Percentiles rank a stretch among this genome's conserved stretches.
Evolutionary conservation across 768 basidiomycete species (phyloP).

Genomic region (Tylopilus plumbeoviolaceoides): DNA sequence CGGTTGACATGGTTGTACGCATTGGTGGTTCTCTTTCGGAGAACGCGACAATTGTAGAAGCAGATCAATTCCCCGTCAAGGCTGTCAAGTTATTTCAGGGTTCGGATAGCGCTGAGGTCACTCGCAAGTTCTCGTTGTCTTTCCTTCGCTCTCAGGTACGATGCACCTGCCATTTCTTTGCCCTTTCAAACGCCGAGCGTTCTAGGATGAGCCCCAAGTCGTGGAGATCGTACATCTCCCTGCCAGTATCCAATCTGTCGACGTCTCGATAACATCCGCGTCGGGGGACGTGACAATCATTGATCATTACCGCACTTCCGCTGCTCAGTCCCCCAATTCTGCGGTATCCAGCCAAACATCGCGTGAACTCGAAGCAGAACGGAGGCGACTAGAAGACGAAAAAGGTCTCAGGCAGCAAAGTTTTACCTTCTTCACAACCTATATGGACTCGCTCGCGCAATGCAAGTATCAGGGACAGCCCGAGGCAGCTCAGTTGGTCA

Average conservation of each 20-base stretch:
- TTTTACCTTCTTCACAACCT: constrained; percentile 23
- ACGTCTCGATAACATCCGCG: constrained; percentile 11
- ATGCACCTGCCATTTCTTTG: not conserved
- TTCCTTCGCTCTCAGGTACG: constrained; percentile 9
- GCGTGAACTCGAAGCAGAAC: constrained; percentile 9
- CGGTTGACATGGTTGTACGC: constrained; percentile 1
- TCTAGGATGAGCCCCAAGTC: constrained; percentile 14
- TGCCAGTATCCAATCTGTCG: not conserved
- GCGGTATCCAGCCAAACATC: constrained; percentile 1
- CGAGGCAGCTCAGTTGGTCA: constrained; percentile 16
- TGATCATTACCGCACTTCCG: constrained; percentile 10
- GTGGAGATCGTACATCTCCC: constrained; percentile 20
- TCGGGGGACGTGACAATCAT: constrained; percentile 12
- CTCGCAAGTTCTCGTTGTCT: constrained; percentile 18
- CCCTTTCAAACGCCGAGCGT: not conserved
- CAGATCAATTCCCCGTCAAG: constrained; percentile 13
- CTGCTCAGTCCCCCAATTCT: not conserved
- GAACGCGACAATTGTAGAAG: constrained; percentile 6
- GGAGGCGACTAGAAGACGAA: constrained; percentile 15
- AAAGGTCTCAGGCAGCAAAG: constrained; percentile 17
- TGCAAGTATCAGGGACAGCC: constrained; percentile 9
- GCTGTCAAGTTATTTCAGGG: constrained; percentile 18
- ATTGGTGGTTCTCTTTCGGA: not conserved
- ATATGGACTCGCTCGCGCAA: constrained; percentile 26
- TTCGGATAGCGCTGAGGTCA: constrained; percentile 14